Base-by-base conservation (phyloP, 2,329 filamentous ascomycete genomes). In the Penicillium sp. region DNA sequence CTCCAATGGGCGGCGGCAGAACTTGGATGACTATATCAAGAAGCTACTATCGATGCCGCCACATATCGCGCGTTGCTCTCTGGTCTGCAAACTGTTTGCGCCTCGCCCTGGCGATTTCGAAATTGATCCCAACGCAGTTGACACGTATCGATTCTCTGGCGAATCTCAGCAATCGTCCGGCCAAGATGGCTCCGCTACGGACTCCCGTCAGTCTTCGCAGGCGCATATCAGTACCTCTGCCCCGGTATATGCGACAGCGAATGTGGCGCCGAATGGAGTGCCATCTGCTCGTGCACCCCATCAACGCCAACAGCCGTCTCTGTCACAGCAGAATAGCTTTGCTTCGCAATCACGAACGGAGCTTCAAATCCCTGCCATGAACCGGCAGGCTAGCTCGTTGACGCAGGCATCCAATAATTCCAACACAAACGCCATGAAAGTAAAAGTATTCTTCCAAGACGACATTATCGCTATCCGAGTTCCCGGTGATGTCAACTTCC, bases 21-120 rank as follows among this genome's bases (percentile, higher is more conserved):
- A 96, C 69, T 78, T 99, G 40, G 92, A 99, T 67, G 90, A 93
- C 52, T 99, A 99, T 67, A 91, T 99, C 64, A 95, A 95, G 75
- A 93, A 94, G 65, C 80, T 99, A 21, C 79, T 99, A 8, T 82
- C 83, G 35, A 88, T 97, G 72, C 90, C 91, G 3, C 77, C 83
- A 0, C 91, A 97, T 69, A 97, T 99, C 61, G 85, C 90, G 1
- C 84, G 86, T 63, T 94, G 90, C 68, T 85, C 86, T 57, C 78
- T 97, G 8, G 93, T 97, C 20, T 89, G 90, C 69, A 86, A 92
- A 65, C 90, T 99, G 73, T 97, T 99, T 70, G 87, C 87, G 1
- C 94, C 94, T 4, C 83, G 92, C 54, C 86, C 92, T 66, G 91
- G 91, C 33, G 94, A 99, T 71, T 96, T 94, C 68, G 93, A 97